Percentiles rank a stretch among this genome's conserved stretches.
These are phyloP conservation scores for Suhomyces panamericanus DNA, from an alignment of 1,139 yeast species.

Conservation along the genomic window DNA sequence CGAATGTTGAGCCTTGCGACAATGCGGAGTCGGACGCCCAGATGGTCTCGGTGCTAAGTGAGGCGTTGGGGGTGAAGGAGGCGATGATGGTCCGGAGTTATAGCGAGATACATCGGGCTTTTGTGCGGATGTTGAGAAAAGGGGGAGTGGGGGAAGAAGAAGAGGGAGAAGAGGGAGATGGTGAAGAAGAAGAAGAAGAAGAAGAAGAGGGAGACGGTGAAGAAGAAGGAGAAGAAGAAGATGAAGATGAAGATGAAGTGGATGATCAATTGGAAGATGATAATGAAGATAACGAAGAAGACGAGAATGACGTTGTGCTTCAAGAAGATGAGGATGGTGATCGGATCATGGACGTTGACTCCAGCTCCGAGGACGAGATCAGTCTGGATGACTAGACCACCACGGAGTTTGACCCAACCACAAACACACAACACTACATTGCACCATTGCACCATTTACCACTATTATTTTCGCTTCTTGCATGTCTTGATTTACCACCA, in stretches of 20 bases:
- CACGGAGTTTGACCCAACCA: too few species aligned
- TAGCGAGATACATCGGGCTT: neutral
- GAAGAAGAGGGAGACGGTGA: neutral
- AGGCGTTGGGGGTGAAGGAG: slow-evolving; percentile 4
- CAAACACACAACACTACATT: too few species aligned
- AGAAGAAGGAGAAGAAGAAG: neutral
- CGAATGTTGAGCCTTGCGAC: too few species aligned
- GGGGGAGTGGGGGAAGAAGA: neutral
- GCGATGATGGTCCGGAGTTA: slow-evolving; percentile 2
- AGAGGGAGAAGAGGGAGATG: neutral
- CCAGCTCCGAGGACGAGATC: too few species aligned
- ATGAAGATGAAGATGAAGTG: neutral
- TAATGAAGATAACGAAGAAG: neutral
- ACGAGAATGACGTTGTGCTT: neutral
- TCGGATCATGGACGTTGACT: neutral
- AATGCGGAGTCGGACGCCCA: neutral
- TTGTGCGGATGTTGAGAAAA: neutral
- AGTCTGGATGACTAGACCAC: too few species aligned
- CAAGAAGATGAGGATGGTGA: neutral
- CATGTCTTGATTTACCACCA: too few species aligned
- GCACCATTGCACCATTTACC: too few species aligned
- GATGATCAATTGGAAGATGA: neutral
- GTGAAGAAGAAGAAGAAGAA: neutral
- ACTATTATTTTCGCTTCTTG: too few species aligned
- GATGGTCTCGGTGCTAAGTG: slow-evolving; percentile 1